phyloP scores from a whole-genome alignment of 2,329 filamentous ascomycete species.

The Aspergillus viridinutans region DNA sequence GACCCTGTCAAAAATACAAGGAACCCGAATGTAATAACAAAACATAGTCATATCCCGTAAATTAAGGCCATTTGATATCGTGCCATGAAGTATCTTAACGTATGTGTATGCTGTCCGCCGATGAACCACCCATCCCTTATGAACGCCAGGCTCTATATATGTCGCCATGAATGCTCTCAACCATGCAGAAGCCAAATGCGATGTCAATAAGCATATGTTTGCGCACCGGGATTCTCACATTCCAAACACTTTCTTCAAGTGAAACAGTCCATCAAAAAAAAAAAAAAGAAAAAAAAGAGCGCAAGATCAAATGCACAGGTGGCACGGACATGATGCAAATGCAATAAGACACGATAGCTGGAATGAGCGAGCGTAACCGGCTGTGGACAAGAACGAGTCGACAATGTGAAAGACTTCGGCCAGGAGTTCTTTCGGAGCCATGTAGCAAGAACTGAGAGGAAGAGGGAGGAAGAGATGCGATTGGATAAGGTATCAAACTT shows the following conservation, averaged over 20 bases:
- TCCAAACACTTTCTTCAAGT: not conserved
- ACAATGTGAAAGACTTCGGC: constrained; percentile 1
- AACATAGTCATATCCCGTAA: not conserved
- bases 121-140: not conserved
- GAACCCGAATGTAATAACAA: not conserved
- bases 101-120: constrained; percentile 6
- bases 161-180: constrained; percentile 1
- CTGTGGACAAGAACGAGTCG: not conserved
- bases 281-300: too few species aligned
- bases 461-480: not conserved
- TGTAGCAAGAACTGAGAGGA: constrained; percentile 1
- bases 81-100: constrained; percentile 4
- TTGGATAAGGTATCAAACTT: constrained; percentile 8
- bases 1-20: not conserved
- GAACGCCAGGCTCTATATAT: constrained; percentile 14
- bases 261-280: not conserved
- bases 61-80: not conserved
- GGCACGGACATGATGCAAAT: constrained; percentile 3
- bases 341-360: not conserved
- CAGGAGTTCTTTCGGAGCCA: not conserved
- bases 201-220: not conserved
- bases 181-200: not conserved
- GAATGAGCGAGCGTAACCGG: not conserved
- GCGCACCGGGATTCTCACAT: not conserved
- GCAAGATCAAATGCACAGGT: too few species aligned